Percentiles rank a stretch among this genome's conserved stretches.
Conservation (phyloP, 768 basidiomycete genomes). For the Mycena indigotica region DNA sequence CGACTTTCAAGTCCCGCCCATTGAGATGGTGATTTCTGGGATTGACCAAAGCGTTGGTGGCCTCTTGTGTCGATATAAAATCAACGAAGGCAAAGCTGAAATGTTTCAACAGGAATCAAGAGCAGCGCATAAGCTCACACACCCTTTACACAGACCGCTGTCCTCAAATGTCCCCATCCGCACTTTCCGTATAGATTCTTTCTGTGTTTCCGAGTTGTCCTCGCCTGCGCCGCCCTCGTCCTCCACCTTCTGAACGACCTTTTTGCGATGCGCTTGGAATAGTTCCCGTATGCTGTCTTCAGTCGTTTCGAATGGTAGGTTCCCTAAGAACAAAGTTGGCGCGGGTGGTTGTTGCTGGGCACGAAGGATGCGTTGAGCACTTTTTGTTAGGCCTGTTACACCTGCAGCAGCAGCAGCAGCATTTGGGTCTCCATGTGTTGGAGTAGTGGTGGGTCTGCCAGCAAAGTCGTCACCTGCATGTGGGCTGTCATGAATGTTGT, state of each 20-base stretch:
- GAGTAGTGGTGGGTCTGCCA: conserved; percentile 57
- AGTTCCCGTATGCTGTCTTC: conserved; percentile 72
- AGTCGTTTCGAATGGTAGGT: conserved; percentile 89
- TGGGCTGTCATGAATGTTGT: too few relatives aligned
- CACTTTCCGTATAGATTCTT: conserved; percentile 74
- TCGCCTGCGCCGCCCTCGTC: conserved; percentile 32
- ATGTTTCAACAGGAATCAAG: background rate
- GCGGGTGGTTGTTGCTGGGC: conserved; percentile 82
- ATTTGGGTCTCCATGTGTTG: conserved; percentile 32
- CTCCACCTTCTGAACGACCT: conserved; percentile 34
- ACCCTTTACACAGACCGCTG: conserved; percentile 96
- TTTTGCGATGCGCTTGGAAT: conserved; percentile 66
- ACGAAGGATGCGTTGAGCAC: conserved; percentile 74
- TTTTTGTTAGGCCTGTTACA: conserved; percentile 56
- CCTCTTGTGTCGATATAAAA: conserved; percentile 76
- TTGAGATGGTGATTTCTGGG: conserved; percentile 82
- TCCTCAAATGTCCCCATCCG: conserved; percentile 97
- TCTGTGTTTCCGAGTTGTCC: conserved; percentile 33
- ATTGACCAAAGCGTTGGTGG: conserved; percentile 81
- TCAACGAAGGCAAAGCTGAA: conserved; percentile 92
- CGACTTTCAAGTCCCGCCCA: conserved; percentile 82
- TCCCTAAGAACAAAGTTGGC: conserved; percentile 89
- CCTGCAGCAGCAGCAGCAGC: conserved; percentile 36
- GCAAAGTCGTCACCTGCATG: conserved; percentile 71
- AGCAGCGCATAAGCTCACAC: conserved; percentile 25